Evolutionary conservation across 164 flowering plant genomes (phyloP).

Genomic region (Platanus orientalis): DNA sequence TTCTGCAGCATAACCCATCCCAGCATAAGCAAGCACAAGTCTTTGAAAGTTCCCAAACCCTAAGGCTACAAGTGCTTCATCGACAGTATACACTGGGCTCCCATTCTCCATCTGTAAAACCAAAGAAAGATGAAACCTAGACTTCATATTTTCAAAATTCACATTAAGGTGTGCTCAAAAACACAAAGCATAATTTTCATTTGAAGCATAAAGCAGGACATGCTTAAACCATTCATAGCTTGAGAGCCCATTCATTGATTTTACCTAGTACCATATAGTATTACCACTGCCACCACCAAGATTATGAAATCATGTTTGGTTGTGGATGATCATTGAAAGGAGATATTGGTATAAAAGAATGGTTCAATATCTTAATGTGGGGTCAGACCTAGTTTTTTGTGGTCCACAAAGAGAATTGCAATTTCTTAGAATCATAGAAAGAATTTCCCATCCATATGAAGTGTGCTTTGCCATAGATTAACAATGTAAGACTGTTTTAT

Average conservation of each 20-base stretch:
- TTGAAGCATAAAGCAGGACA: not conserved
- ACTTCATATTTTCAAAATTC: not conserved
- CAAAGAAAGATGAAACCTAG: slow-evolving; percentile 1
- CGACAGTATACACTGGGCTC: slow-evolving; percentile 48
- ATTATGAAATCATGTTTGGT: too few relatives aligned
- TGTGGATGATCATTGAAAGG: too few relatives aligned
- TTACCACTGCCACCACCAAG: too few relatives aligned
- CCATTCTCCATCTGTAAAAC: slow-evolving; percentile 44
- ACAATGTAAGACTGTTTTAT: too few relatives aligned
- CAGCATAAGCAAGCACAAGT: slow-evolving; percentile 74
- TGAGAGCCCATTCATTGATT: not conserved
- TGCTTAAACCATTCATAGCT: not conserved
- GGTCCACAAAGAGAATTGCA: too few relatives aligned
- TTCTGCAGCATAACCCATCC: slow-evolving; percentile 82
- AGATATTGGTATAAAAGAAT: too few relatives aligned
- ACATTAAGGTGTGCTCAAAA: not conserved
- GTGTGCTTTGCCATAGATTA: too few relatives aligned
- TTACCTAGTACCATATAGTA: too few relatives aligned
- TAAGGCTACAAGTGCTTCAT: slow-evolving; percentile 65
- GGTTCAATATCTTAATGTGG: too few relatives aligned
- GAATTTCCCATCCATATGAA: too few relatives aligned
- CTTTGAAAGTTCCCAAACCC: slow-evolving; percentile 85
- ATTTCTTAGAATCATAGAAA: too few relatives aligned
- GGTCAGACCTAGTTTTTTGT: too few relatives aligned
- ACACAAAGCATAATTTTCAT: not conserved